Evolutionary conservation across 2,329 filamentous ascomycete genomes (phyloP).

Genomic region (Scedosporium aurantiacum): DNA sequence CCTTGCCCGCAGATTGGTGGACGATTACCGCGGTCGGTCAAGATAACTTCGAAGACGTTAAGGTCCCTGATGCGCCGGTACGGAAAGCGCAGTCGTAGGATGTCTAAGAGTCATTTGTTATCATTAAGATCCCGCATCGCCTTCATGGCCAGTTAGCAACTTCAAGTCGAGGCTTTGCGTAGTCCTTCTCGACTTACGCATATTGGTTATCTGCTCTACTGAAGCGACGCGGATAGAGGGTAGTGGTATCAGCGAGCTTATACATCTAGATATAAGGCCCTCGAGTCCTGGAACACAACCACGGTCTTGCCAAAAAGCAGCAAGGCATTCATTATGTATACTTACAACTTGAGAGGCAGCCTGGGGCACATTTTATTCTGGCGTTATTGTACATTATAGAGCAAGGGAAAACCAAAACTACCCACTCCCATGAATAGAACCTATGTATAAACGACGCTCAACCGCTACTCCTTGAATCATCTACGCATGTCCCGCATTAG

Average conservation of each 20-base stretch:
- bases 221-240: too few relatives aligned
- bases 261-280: too few relatives aligned
- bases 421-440: neutral
- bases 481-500: neutral
- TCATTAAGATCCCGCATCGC: neutral
- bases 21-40: constrained; percentile 79
- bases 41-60: constrained; percentile 93
- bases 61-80: constrained; percentile 63
- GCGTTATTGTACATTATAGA: neutral
- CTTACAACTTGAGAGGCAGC: neutral
- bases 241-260: too few relatives aligned
- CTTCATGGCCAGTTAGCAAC: too few relatives aligned
- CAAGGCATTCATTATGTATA: neutral
- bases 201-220: too few relatives aligned
- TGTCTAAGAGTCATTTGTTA: neutral
- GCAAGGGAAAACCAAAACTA: neutral
- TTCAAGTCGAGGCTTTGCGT: too few relatives aligned
- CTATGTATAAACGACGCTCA: neutral
- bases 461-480: neutral
- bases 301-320: too few relatives aligned
- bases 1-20: constrained; percentile 35
- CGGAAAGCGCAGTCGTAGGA: neutral
- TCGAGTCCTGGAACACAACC: too few relatives aligned
- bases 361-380: neutral
- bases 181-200: too few relatives aligned